phyloP scores from a whole-genome alignment of 257 asterid genomes.

The Solanum okadae region DNA sequence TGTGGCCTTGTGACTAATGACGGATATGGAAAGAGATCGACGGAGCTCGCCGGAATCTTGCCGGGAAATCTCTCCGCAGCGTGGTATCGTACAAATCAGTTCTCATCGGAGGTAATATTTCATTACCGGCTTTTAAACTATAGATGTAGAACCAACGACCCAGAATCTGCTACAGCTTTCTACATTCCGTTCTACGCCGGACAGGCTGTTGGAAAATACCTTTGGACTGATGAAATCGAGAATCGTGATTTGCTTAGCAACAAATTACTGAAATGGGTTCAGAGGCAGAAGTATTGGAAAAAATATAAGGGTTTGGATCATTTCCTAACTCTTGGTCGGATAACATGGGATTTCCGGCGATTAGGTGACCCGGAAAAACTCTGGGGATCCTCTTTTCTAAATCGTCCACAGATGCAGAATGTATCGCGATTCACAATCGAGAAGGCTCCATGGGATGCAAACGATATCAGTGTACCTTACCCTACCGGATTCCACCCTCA shows the following conservation, averaged over 20 bases:
- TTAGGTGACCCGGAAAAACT: slow-evolving; percentile 38
- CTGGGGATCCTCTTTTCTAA: slow-evolving; percentile 74
- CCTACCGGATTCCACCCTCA: slow-evolving; percentile 91
- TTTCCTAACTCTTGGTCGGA: slow-evolving; percentile 57
- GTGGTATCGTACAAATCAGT: slow-evolving; percentile 89
- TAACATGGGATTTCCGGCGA: slow-evolving; percentile 83
- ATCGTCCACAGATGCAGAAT: slow-evolving; percentile 56
- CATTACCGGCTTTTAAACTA: slow-evolving; percentile 61
- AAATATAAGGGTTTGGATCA: slow-evolving; percentile 71
- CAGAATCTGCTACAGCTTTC: slow-evolving; percentile 74
- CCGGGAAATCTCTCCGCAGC: slow-evolving; percentile 49
- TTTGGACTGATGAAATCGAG: slow-evolving; percentile 42
- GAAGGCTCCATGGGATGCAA: slow-evolving; percentile 60
- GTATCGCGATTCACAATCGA: slow-evolving; percentile 54
- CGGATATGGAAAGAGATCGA: slow-evolving; percentile 66
- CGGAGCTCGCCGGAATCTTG: slow-evolving; percentile 21
- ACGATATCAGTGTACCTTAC: slow-evolving; percentile 73
- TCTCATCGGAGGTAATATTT: slow-evolving; percentile 53
- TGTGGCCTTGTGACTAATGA: slow-evolving; percentile 70
- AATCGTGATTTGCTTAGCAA: slow-evolving; percentile 52
- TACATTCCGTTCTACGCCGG: slow-evolving; percentile 94
- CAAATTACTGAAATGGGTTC: slow-evolving; percentile 53
- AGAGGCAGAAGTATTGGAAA: slow-evolving; percentile 41
- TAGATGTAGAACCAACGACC: slow-evolving; percentile 56
- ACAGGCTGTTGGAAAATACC: slow-evolving; percentile 52